phyloP scores from a whole-genome alignment of 352 stramenopile species.

The Phytophthora sp. region DNA sequence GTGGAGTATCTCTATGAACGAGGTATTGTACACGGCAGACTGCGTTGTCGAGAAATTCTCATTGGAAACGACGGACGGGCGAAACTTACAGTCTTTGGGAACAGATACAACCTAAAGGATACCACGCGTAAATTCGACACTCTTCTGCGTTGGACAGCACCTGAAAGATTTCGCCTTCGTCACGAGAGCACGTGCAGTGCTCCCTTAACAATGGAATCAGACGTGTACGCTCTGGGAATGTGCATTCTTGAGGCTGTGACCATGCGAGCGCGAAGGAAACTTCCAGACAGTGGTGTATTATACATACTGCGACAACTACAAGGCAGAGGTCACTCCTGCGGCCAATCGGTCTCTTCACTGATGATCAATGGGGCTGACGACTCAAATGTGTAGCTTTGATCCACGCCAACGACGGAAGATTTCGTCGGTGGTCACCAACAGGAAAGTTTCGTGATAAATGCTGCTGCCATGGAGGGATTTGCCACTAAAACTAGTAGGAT shows the following conservation, averaged over 20 bases:
- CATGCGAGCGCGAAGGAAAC: slow-evolving; percentile 16
- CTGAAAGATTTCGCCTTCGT: slow-evolving; percentile 20
- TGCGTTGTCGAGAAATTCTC: slow-evolving; percentile 22
- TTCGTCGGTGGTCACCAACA: slow-evolving; percentile 20
- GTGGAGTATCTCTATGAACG: slow-evolving; percentile 35
- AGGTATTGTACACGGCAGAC: slow-evolving; percentile 19
- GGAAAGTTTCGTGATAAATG: slow-evolving; percentile 2
- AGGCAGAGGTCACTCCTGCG: slow-evolving; percentile 7
- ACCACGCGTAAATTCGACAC: background rate
- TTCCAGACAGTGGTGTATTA: slow-evolving; percentile 12
- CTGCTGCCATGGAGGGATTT: background rate
- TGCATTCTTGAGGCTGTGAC: slow-evolving; percentile 27
- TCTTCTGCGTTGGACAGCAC: slow-evolving; percentile 24
- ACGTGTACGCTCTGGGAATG: slow-evolving; percentile 28
- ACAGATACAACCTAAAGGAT: background rate
- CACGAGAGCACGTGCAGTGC: background rate
- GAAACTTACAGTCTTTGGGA: slow-evolving; percentile 21
- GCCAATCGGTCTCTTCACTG: slow-evolving; percentile 13
- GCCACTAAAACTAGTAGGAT: too few species aligned
- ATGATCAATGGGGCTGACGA: slow-evolving; percentile 17
- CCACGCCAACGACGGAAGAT: slow-evolving; percentile 17
- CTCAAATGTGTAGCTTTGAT: slow-evolving; percentile 24
- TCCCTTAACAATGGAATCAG: slow-evolving; percentile 11
- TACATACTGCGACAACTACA: slow-evolving; percentile 1
- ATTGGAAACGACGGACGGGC: slow-evolving; percentile 25